Evolutionary conservation across 805 yeast species (phyloP), one percentile per base, ranked within the genome.

Genomic region (Starmera dryadoides): DNA sequence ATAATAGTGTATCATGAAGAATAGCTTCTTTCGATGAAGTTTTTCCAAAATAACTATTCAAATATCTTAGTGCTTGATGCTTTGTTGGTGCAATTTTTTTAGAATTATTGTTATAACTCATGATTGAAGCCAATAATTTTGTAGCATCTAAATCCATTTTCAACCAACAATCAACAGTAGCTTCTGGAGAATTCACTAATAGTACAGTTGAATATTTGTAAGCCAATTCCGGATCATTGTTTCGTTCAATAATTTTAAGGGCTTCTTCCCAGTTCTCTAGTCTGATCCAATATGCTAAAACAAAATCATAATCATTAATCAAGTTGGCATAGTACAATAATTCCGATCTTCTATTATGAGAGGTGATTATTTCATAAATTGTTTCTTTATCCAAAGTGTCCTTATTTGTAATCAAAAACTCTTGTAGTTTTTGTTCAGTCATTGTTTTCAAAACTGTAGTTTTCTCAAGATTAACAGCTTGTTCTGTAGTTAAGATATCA

Each of bases 121-220:
- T 58, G 11, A 91, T 63, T 0, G 96, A 79, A 2, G 96, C 95
- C 3, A 93, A 58, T 18, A 93, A 64, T 42, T 70, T 76, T 12
- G 73, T 70, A 35, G 82, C 80, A 42, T 84, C 75, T 3, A 91
- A 46, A 2, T 48, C 32, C 33, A 80, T 56, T 37, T 79, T 71
- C 52, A 85, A 71, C 97, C 97, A 93, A 0, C 85, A 69, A 37
- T 81, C 82, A 2, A 86, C 77, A 0, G 96, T 86, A 11, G 69
- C 71, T 22, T 64, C 65, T 0, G 98, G 89, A 12, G 73, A 61
- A 48, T 85, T 84, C 2, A 78, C 65, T 37, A 93, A 56, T 30
- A 93, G 58, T 0, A 79, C 79, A 0, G 82, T 78, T 1, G 97
- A 71, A 43, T 79, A 78, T 44, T 74, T 73, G 60, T 87, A 86